phyloP scores from a whole-genome alignment of 176 grass and related monocot genomes.

The Zizania latifolia region DNA sequence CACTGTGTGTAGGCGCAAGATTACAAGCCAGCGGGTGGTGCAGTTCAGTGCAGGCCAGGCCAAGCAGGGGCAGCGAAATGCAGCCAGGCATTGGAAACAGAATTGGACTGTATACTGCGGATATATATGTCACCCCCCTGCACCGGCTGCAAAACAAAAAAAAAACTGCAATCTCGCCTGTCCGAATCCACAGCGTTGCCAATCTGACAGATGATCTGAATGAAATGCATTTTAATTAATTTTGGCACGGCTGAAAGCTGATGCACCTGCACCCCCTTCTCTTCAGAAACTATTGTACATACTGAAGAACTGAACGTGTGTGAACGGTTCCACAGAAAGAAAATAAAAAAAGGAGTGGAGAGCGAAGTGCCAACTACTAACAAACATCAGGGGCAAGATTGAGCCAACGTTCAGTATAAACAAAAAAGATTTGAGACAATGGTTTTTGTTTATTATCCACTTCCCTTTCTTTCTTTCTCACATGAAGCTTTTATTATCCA shows the following conservation, averaged over 20 bases:
- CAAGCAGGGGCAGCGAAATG: not conserved
- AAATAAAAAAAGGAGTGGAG: not conserved
- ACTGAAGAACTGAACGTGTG: not conserved
- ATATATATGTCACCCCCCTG: not conserved
- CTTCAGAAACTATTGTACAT: not conserved
- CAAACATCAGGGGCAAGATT: not conserved
- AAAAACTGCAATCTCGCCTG: slow-evolving; percentile 11
- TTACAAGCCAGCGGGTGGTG: slow-evolving; percentile 1
- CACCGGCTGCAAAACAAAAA: slow-evolving; percentile 22
- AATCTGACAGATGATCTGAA: slow-evolving; percentile 29
- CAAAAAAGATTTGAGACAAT: too few relatives aligned
- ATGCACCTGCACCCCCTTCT: not conserved
- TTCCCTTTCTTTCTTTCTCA: not conserved
- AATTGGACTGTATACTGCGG: not conserved
- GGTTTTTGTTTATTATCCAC: too few relatives aligned
- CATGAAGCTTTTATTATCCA: too few relatives aligned
- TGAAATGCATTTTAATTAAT: slow-evolving; percentile 4
- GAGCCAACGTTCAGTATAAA: not conserved
- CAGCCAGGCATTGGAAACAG: slow-evolving; percentile 1
- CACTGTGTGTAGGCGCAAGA: slow-evolving; percentile 23
- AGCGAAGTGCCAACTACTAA: slow-evolving; percentile 25
- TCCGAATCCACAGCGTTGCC: slow-evolving; percentile 21
- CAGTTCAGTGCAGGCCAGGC: not conserved
- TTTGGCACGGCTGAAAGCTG: not conserved
- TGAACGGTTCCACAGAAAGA: too few relatives aligned